Evolutionary conservation across 139 green algal species (phyloP), one percentile per base, ranked within the genome.

Genomic region (Pseudopediastrum boryanum): DNA sequence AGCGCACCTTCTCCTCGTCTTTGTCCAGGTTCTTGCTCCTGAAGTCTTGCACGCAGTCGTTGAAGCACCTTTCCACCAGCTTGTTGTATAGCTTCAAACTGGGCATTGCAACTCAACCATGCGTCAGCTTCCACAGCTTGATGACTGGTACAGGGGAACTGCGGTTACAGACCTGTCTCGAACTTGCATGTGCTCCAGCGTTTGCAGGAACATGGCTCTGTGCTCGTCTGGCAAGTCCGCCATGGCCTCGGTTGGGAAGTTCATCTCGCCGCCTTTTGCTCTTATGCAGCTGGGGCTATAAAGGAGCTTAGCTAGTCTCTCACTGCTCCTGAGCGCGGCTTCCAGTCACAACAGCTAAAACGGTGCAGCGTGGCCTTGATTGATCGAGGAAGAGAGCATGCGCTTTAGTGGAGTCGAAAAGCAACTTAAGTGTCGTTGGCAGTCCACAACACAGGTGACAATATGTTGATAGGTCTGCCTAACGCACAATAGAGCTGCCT

Each of bases 81-180:
- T 65, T 88, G 84, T 99, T 99, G 86, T 99, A 99, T 91, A 99
- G 95, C n/a, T 90, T 84, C 70, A 99, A 77, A 75, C 93, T 97
- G 89, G 75, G 38, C 43, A 67, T 16, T 66, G 39, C 7, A 73
- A 58, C 29, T 56, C 10, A 79, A 42, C 16, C 19, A 68, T 12
- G 10, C 36, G 61, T 48, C 16, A 19, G 19, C 12, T 42, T 21
- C 29, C 4, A 31, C 36, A 21, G 41, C n/a, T 38, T 16, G 35
- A 2, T 68, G 23, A 33, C 50, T 31, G 13, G 16, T 56, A 56
- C 13, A 12, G 46, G 13, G 13, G 46, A 12, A 56, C 46, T 16
- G 12, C 46, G 46, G 13, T 56, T 16, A 16, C 46, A 56, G 27
- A 96, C 93, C 93, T 97, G 81, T 97, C 94, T 25, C 93, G 78